These are phyloP conservation scores for Apiospora marii DNA, from an alignment of 2,329 filamentous ascomycete genomes.

Conservation along the genomic window DNA sequence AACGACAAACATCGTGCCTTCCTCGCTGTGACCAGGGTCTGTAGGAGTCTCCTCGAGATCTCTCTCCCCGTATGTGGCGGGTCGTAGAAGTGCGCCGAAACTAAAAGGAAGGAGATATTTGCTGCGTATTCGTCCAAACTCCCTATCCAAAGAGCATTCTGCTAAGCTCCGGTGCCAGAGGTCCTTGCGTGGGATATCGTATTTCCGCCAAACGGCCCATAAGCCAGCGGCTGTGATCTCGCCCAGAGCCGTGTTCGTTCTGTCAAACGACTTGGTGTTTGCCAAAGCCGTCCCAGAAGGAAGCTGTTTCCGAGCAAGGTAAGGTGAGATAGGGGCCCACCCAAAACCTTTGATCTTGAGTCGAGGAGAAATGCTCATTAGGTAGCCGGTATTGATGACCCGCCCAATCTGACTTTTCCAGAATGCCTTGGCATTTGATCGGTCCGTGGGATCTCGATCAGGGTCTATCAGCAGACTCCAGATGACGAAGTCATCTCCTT, in stretches of 20 bases:
- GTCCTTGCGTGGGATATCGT: background rate
- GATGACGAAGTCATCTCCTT: constrained; percentile 2
- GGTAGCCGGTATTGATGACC: background rate
- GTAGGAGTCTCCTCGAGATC: background rate
- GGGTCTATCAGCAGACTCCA: constrained; percentile 3
- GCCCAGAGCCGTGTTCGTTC: background rate
- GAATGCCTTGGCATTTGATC: background rate
- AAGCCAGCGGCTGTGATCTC: background rate
- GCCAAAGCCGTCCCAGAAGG: background rate
- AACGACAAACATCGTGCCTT: background rate
- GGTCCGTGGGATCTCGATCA: background rate
- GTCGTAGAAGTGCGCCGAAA: background rate
- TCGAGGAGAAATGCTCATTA: background rate
- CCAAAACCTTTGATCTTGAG: background rate
- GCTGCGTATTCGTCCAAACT: background rate
- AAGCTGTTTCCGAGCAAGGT: background rate
- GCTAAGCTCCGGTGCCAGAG: background rate
- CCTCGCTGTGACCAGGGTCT: background rate
- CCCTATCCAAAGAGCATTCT: background rate
- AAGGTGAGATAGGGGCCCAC: background rate
- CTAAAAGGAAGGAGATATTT: background rate
- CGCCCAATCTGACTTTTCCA: background rate
- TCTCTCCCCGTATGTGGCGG: background rate
- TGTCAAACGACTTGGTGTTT: background rate
- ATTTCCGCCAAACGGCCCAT: background rate